These are phyloP conservation scores for Withania somnifera DNA, from an alignment of 305 asterid genomes.

Conservation along the genomic window DNA sequence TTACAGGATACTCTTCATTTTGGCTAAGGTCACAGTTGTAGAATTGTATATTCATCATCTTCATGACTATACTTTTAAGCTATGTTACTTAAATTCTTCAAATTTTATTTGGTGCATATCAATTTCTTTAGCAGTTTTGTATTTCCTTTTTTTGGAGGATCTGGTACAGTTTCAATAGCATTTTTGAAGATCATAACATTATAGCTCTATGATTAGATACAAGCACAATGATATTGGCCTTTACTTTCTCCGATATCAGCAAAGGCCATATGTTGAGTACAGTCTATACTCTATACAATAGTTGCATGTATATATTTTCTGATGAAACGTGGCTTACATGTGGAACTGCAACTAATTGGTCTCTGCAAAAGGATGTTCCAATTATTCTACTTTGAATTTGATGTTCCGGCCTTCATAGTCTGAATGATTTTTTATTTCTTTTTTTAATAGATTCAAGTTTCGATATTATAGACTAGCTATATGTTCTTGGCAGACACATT, in stretches of 20 bases:
- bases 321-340: conserved; percentile 3
- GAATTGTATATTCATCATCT: not conserved
- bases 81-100: not conserved
- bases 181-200: not conserved
- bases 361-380: not conserved
- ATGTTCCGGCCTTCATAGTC: not conserved
- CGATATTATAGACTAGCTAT: conserved; percentile 19
- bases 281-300: not conserved
- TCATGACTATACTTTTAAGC: not conserved
- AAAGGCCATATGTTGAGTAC: not conserved
- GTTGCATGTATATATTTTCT: conserved; percentile 1
- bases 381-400: not conserved
- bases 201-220: no score
- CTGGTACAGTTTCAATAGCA: not conserved
- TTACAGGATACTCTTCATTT: not conserved
- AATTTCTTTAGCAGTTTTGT: no score
- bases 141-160: not conserved
- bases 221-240: not conserved
- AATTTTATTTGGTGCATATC: not conserved
- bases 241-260: not conserved
- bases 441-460: conserved; percentile 29
- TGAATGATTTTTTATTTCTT: not conserved
- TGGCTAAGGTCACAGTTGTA: not conserved
- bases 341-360: conserved; percentile 4
- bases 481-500: conserved; percentile 22